These are phyloP conservation scores for Rhodotorula graminis DNA, from an alignment of 768 basidiomycete species.

Conservation along the genomic window DNA sequence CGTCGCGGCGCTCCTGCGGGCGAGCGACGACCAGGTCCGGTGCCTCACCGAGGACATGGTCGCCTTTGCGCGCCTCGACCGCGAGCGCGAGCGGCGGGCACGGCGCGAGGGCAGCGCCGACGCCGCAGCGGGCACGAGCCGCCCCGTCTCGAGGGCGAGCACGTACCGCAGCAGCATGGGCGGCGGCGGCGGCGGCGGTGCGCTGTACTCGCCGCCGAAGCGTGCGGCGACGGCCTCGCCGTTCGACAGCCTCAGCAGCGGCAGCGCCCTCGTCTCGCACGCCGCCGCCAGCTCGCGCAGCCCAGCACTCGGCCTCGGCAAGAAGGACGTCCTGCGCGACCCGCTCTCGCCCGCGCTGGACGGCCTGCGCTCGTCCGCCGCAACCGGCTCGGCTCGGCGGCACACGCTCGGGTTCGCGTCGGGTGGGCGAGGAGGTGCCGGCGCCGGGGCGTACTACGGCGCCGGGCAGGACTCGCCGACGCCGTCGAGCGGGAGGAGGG, in stretches of 20 bases:
- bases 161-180: not conserved
- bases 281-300: slow-evolving; percentile 3
- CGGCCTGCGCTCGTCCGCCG: not conserved
- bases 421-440: not conserved
- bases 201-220: slow-evolving; percentile 11
- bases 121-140: not conserved
- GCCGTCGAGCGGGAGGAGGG: not conserved
- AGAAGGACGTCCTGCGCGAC: slow-evolving; percentile 19
- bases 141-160: slow-evolving; percentile 21
- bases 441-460: too few relatives aligned
- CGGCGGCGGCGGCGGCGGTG: not conserved
- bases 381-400: not conserved
- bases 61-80: slow-evolving; percentile 23
- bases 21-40: slow-evolving; percentile 38
- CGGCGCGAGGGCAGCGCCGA: not conserved
- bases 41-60: slow-evolving; percentile 30
- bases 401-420: not conserved
- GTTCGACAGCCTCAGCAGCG: slow-evolving; percentile 15
- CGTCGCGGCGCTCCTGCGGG: slow-evolving; percentile 18
- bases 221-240: slow-evolving; percentile 17
- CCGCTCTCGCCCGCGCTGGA: slow-evolving; percentile 8
- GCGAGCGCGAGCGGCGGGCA: slow-evolving; percentile 14
- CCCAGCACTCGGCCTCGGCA: not conserved
- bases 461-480: not conserved
- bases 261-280: slow-evolving; percentile 22